Evolutionary conservation across 116 monocot genomes (phyloP).

Genomic region (Papilionanthe hybrid): DNA sequence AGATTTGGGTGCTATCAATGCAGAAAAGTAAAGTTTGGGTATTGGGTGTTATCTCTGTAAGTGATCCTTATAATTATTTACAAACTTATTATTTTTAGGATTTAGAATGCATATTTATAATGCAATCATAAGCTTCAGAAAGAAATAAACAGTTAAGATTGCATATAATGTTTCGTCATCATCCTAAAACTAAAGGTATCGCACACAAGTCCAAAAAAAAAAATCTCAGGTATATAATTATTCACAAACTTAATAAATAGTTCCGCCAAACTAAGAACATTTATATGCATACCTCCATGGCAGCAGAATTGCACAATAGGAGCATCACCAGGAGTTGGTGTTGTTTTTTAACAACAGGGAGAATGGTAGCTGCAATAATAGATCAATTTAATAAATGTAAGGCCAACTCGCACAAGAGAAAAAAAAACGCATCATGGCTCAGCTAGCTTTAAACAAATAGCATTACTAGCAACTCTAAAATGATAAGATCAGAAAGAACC

Average conservation of each 20-base stretch:
- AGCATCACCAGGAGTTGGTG: slow-evolving; percentile 95
- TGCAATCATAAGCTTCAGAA: not conserved
- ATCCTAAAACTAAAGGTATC: too few species aligned
- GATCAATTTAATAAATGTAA: not conserved
- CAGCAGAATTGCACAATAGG: slow-evolving; percentile 80
- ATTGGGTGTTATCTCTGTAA: too few species aligned
- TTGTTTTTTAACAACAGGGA: slow-evolving; percentile 97
- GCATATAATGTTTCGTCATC: not conserved
- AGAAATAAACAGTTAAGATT: not conserved
- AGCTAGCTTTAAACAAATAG: too few species aligned
- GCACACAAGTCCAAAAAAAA: too few species aligned
- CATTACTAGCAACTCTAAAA: not conserved
- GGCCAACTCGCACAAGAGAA: not conserved
- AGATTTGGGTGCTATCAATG: too few species aligned
- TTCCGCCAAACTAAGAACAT: not conserved
- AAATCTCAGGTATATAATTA: too few species aligned
- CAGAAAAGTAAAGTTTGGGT: too few species aligned
- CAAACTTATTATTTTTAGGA: not conserved
- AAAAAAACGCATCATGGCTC: not conserved
- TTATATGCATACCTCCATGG: slow-evolving; percentile 71
- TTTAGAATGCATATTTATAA: not conserved
- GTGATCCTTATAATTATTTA: not conserved
- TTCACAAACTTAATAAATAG: not conserved
- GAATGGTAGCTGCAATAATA: slow-evolving; percentile 63
- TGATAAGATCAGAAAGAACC: not conserved